Base-by-base conservation (phyloP, 192 early-diverging fungal species). In the Linnemannia zychae region DNA sequence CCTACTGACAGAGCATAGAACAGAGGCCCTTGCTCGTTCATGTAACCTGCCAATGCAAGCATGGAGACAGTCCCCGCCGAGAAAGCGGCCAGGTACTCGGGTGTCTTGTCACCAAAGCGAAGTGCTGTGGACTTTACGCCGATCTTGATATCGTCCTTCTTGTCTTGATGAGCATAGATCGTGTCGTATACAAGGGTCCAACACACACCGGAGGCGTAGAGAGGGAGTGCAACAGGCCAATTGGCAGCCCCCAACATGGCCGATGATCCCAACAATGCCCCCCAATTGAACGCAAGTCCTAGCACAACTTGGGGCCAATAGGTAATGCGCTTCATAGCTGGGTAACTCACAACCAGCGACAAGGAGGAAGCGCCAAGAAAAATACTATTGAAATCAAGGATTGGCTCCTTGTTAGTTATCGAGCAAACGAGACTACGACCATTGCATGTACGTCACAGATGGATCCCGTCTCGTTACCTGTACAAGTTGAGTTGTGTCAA, bases 101-200 rank as follows among this genome's bases (percentile, higher is more conserved):
- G 92, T 11, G 95, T 92, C 47, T 92, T 89, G 33, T 93, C 91
- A 7, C 93, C 96, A 88, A 98, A 99, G 2, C 92, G 87, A 15
- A 99, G 77, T 1, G 98, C 97, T 1, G 98, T 99, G 13, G 97
- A 98, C 85, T 97, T 97, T 71, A 98, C 94, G 12, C 97, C 97
- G 63, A 93, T 92, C 53, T 91, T 88, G 52, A 95, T 63, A 85
- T 99, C 98, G 84, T 98, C 97, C 18, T 90, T 91, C 87, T 97
- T 99, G 88, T 99, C 98, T 88, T 99, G 98, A 67, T 99, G 95
- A 22, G 97, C 98, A 74, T 99, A 99, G 74, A 99, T 97, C 9
- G 97, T 98, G 86, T 99, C 98, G 88, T 98, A 99, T 9, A 97
- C 93, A 11, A 99, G 89, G 7, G 98, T 99, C 98, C 98, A 99